A percentile compares a stretch with the other conserved stretches of the same genome.
phyloP scores from a whole-genome alignment of 108 stramenopile species.

The Pseudonitzschia multistriata region DNA sequence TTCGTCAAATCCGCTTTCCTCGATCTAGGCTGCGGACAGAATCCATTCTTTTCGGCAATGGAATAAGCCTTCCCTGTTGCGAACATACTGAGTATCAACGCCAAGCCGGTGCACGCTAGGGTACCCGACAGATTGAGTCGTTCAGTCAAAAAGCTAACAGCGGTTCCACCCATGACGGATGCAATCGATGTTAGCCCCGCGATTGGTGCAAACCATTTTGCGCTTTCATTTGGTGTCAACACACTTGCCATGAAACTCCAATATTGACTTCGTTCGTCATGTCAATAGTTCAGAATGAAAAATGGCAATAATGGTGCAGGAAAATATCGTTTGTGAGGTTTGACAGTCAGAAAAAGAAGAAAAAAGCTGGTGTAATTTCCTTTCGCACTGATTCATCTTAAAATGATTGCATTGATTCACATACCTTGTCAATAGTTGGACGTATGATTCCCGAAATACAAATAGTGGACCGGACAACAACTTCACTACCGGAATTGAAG shows the following conservation, averaged over 20 bases:
- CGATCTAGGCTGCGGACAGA: constrained; percentile 22
- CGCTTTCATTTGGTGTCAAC: constrained; percentile 68
- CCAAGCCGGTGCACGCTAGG: constrained; percentile 55
- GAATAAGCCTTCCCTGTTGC: constrained; percentile 58
- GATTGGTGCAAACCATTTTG: constrained; percentile 76
- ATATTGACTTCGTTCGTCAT: constrained; percentile 37
- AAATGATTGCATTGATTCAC: background rate
- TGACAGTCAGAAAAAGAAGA: too few relatives aligned
- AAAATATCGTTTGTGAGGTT: background rate
- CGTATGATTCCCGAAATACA: constrained; percentile 81
- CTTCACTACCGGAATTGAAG: constrained; percentile 45
- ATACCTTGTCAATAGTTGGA: constrained; percentile 61
- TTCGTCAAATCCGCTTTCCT: constrained; percentile 11
- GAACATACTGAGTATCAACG: constrained; percentile 50
- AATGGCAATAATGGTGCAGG: background rate
- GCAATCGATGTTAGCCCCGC: constrained; percentile 70
- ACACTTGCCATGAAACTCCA: constrained; percentile 82
- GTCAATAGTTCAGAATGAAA: background rate
- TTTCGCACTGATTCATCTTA: too few relatives aligned
- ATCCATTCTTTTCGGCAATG: constrained; percentile 64
- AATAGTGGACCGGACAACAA: constrained; percentile 60
- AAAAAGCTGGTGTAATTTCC: background rate
- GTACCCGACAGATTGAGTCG: constrained; percentile 53
- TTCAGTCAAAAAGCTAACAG: constrained; percentile 48
- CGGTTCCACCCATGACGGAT: constrained; percentile 64